phyloP scores from a whole-genome alignment of 1,284 basidiomycete species.

The Apiotrichum porosum region DNA sequence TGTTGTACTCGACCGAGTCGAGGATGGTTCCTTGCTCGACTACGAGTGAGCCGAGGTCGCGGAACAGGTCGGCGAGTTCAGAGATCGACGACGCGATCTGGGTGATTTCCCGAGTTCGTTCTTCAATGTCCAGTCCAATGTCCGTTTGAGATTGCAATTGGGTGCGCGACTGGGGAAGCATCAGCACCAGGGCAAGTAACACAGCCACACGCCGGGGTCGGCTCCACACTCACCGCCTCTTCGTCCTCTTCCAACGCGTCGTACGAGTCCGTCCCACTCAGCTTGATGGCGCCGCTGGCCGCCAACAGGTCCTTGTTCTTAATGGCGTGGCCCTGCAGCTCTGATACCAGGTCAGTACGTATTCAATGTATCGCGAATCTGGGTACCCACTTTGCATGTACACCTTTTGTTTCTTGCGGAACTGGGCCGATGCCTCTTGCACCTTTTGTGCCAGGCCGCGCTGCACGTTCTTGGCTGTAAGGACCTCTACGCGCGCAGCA shows the following conservation, averaged over 20 bases:
- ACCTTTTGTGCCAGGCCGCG: conserved; percentile 89
- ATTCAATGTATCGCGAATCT: too few species aligned
- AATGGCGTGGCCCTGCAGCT: conserved; percentile 86
- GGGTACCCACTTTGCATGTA: conserved; percentile 85
- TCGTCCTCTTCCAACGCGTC: conserved; percentile 80
- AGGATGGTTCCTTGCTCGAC: conserved; percentile 97
- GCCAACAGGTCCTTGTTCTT: conserved; percentile 87
- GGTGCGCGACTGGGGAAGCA: conserved; percentile 29
- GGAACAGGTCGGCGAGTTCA: conserved; percentile 89
- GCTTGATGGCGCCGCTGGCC: conserved; percentile 70
- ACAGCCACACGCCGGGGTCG: background rate
- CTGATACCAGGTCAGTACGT: conserved; percentile 49
- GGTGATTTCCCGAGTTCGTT: conserved; percentile 72
- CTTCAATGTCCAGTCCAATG: conserved; percentile 57
- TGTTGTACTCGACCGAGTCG: conserved; percentile 96
- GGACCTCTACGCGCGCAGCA: conserved; percentile 54
- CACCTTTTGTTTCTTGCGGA: conserved; percentile 93
- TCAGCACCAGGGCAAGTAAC: too few species aligned
- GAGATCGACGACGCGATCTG: conserved; percentile 91
- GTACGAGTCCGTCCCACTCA: conserved; percentile 71
- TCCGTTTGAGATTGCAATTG: conserved; percentile 42
- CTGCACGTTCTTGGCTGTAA: conserved; percentile 92
- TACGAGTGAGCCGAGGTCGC: conserved; percentile 85
- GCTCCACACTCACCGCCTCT: conserved; percentile 57
- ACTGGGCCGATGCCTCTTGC: conserved; percentile 86